Evolutionary conservation across 495 filamentous ascomycete species (phyloP).

Genomic region (Pyrenopolyporus hunteri): DNA sequence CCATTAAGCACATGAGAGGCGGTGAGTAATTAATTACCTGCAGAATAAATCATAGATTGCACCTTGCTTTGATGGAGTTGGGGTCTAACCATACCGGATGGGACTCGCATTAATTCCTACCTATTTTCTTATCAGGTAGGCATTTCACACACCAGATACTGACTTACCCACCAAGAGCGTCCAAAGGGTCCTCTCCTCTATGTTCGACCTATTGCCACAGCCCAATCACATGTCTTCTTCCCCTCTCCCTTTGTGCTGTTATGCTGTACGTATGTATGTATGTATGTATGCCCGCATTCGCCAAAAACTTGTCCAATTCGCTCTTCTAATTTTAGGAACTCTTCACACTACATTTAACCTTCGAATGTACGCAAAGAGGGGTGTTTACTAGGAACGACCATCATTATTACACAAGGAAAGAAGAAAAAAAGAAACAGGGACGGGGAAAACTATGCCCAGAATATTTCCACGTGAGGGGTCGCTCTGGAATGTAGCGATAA

Average conservation of each 20-base stretch:
- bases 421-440: background rate
- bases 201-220: background rate
- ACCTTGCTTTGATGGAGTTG: constrained; percentile 19
- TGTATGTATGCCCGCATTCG: background rate
- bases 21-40: constrained; percentile 38
- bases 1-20: constrained; percentile 25
- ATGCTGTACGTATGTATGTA: background rate
- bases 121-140: background rate
- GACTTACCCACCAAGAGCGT: too few species aligned
- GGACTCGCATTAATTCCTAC: background rate
- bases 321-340: background rate
- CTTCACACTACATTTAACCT: constrained; percentile 6
- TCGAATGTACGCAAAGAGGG: background rate
- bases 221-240: background rate
- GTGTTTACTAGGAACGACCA: background rate
- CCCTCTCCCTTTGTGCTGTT: background rate
- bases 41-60: constrained; percentile 29
- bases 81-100: constrained; percentile 4
- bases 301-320: background rate
- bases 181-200: background rate
- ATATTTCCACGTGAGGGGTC: constrained; percentile 23
- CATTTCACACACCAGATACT: background rate
- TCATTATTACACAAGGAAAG: background rate
- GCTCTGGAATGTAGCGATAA: constrained; percentile 12
- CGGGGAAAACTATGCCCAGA: background rate